Evolutionary conservation across 345 rosid species (phyloP).

Genomic region (Isatis tinctoria): DNA sequence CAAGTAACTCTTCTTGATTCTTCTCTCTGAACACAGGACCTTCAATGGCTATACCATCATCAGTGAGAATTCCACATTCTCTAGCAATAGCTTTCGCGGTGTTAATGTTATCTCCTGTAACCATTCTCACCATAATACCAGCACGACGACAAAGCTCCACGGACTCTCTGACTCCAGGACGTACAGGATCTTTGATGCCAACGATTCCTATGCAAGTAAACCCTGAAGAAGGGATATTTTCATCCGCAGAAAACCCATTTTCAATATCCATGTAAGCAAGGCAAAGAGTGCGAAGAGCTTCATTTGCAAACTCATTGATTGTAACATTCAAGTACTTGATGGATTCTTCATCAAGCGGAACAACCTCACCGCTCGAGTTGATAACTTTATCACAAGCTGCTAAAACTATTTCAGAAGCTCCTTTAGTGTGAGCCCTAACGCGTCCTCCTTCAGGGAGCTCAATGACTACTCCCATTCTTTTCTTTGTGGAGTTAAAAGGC

Average conservation of each 20-base stretch:
- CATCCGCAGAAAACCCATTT: conserved; percentile 42
- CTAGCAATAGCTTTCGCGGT: conserved; percentile 91
- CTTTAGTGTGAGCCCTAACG: conserved; percentile 65
- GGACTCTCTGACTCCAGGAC: conserved; percentile 90
- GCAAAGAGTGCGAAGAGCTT: conserved; percentile 87
- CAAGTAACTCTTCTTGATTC: conserved; percentile 58
- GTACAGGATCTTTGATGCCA: conserved; percentile 91
- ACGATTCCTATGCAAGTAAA: conserved; percentile 76
- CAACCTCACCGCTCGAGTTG: conserved; percentile 58
- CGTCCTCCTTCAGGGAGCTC: conserved; percentile 57
- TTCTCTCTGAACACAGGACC: conserved; percentile 85
- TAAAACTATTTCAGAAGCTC: conserved; percentile 87
- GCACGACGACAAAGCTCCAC: conserved; percentile 78
- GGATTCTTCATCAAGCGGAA: conserved; percentile 62
- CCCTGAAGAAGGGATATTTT: conserved; percentile 56
- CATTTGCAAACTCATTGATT: conserved; percentile 72
- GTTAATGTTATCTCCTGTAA: conserved; percentile 89
- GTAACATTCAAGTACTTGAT: conserved; percentile 50
- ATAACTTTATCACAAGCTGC: conserved; percentile 77
- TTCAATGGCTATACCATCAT: conserved; percentile 79
- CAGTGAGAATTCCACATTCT: conserved; percentile 92
- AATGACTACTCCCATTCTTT: conserved; percentile 81
- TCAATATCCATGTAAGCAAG: conserved; percentile 62
- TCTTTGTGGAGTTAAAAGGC: conserved; percentile 90
- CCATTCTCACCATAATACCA: conserved; percentile 86